phyloP scores from a whole-genome alignment of 148 eudicot species.

The Bassia scoparia region DNA sequence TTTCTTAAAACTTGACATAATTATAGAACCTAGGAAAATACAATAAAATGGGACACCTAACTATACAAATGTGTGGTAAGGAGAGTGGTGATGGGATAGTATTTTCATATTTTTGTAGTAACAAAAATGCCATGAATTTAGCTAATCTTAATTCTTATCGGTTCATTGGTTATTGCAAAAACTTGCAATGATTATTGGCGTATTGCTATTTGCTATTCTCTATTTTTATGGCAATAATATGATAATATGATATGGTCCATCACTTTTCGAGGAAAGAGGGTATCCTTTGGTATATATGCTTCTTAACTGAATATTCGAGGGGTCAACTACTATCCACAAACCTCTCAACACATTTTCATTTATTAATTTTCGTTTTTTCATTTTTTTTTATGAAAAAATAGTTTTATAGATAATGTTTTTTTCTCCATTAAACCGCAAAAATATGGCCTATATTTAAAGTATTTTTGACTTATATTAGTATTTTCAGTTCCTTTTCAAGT shows the following conservation, averaged over 20 bases:
- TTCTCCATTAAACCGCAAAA: too few relatives aligned
- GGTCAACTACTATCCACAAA: slow-evolving; percentile 17
- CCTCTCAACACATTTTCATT: background rate
- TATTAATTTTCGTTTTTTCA: too few relatives aligned
- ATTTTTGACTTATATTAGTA: too few relatives aligned
- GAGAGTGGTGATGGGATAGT: background rate
- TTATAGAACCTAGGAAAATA: slow-evolving; percentile 1
- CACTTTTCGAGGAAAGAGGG: slow-evolving; percentile 14
- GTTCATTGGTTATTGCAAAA: slow-evolving; percentile 3
- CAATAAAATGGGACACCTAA: background rate
- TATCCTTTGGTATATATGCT: slow-evolving; percentile 27
- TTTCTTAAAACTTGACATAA: background rate
- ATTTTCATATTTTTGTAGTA: too few relatives aligned
- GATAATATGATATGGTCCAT: too few relatives aligned
- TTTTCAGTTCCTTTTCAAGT: too few relatives aligned
- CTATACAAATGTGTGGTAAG: slow-evolving; percentile 4
- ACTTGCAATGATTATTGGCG: background rate
- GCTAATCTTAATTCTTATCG: slow-evolving; percentile 32
- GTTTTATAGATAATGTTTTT: too few relatives aligned
- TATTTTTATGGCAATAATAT: too few relatives aligned
- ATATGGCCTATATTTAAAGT: too few relatives aligned
- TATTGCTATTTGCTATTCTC: background rate
- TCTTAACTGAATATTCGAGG: background rate
- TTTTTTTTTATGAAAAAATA: too few relatives aligned
- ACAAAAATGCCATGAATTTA: slow-evolving; percentile 20